These are phyloP conservation scores for Xylariales sp. DNA, from an alignment of 2,329 filamentous ascomycete genomes.

Conservation along the genomic window DNA sequence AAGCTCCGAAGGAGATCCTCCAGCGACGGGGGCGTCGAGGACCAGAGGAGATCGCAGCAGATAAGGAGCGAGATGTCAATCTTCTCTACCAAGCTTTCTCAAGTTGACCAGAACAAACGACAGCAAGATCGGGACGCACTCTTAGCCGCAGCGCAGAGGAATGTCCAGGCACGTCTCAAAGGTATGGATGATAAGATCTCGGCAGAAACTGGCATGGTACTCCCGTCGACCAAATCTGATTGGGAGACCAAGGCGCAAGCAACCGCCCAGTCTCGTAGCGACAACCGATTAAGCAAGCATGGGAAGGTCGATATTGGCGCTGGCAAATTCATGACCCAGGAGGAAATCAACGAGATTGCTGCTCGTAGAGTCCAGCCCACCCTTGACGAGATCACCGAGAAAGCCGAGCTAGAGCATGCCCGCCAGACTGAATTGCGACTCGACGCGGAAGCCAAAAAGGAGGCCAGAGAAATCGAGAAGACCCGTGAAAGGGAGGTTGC, in stretches of 20 bases:
- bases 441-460: slow-evolving; percentile 61
- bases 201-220: slow-evolving; percentile 68
- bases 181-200: slow-evolving; percentile 80
- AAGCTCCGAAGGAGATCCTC: slow-evolving; percentile 61
- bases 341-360: slow-evolving; percentile 76
- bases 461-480: slow-evolving; percentile 48
- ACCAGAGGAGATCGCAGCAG: slow-evolving; percentile 63
- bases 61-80: slow-evolving; percentile 77
- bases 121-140: slow-evolving; percentile 70
- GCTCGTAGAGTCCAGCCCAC: slow-evolving; percentile 74
- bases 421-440: slow-evolving; percentile 57
- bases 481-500: slow-evolving; percentile 48
- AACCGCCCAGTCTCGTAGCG: slow-evolving; percentile 61
- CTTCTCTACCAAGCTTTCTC: slow-evolving; percentile 62
- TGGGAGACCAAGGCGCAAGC: slow-evolving; percentile 76
- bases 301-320: slow-evolving; percentile 67
- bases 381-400: slow-evolving; percentile 77
- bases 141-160: slow-evolving; percentile 74
- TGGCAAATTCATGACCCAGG: slow-evolving; percentile 72
- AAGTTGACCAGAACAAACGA: slow-evolving; percentile 70
- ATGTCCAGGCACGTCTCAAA: slow-evolving; percentile 74
- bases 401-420: slow-evolving; percentile 67
- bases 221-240: slow-evolving; percentile 62
- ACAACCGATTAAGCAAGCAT: slow-evolving; percentile 51
- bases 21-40: slow-evolving; percentile 61